These are phyloP conservation scores for Metrosideros polymorpha DNA, from an alignment of 441 rosid genomes.

Conservation along the genomic window DNA sequence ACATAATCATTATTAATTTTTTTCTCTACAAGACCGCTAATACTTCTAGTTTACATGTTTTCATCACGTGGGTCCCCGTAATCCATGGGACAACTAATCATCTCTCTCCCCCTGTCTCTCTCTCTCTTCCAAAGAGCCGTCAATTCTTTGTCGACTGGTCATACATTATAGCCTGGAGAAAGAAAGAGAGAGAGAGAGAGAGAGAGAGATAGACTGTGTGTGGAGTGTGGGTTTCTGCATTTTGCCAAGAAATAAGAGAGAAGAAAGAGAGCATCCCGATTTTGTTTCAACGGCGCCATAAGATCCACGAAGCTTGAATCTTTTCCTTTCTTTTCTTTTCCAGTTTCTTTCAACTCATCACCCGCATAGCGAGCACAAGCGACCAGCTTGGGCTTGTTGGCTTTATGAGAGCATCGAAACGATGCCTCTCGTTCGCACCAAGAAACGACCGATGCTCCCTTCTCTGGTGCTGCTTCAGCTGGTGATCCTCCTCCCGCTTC, in stretches of 20 bases:
- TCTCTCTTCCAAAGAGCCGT: background rate
- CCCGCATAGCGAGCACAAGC: background rate
- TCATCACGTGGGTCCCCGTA: background rate
- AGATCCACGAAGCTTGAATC: background rate
- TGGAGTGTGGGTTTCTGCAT: background rate
- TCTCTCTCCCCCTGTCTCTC: background rate
- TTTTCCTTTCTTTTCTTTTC: background rate
- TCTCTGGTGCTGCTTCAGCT: background rate
- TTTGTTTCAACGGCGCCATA: background rate
- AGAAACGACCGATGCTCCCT: background rate
- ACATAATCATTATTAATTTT: too few relatives aligned
- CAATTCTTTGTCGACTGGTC: background rate
- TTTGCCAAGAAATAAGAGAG: background rate
- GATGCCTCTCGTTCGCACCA: background rate
- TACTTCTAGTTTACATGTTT: background rate
- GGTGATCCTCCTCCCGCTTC: background rate
- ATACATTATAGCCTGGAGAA: background rate
- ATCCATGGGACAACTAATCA: background rate
- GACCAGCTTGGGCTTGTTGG: background rate
- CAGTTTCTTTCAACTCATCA: too few relatives aligned
- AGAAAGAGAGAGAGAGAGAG: background rate
- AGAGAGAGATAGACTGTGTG: background rate
- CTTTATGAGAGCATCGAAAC: background rate
- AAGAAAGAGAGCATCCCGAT: background rate
- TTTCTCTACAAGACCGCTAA: background rate